Percentiles rank a stretch among this genome's conserved stretches.
phyloP scores from a whole-genome alignment of 129 eudicot species.

The Arctium lappa region DNA sequence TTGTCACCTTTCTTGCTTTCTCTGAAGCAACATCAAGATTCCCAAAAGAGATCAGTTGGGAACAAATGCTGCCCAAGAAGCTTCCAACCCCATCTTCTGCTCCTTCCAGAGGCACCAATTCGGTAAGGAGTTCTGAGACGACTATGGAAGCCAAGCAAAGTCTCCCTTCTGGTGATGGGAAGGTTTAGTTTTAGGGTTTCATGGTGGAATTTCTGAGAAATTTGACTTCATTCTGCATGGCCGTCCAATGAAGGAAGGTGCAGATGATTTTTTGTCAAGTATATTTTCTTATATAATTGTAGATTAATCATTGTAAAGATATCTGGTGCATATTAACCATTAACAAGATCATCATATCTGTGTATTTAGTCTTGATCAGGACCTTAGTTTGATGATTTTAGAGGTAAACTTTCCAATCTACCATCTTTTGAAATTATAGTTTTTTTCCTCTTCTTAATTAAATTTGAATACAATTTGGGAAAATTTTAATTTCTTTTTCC shows the following conservation, averaged over 20 bases:
- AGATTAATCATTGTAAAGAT: constrained; percentile 27
- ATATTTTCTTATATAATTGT: constrained; percentile 14
- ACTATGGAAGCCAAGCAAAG: constrained; percentile 17
- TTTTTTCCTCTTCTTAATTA: not conserved
- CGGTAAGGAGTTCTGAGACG: constrained; percentile 35
- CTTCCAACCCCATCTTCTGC: constrained; percentile 69
- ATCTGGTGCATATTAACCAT: constrained; percentile 26
- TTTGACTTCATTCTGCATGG: constrained; percentile 23
- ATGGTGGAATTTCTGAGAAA: constrained; percentile 3
- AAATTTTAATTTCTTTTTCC: not conserved
- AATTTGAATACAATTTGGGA: not conserved
- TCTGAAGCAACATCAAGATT: constrained; percentile 65
- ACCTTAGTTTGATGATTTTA: constrained; percentile 18
- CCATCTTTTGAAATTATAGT: constrained; percentile 24
- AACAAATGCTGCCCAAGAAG: constrained; percentile 93
- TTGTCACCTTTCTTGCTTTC: constrained; percentile 46
- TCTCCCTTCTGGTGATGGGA: constrained; percentile 54
- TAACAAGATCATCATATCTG: constrained; percentile 25
- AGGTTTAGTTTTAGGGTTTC: constrained; percentile 41
- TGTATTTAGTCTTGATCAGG: constrained; percentile 30
- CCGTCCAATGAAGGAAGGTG: constrained; percentile 25
- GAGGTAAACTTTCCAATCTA: constrained; percentile 16
- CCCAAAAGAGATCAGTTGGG: constrained; percentile 52
- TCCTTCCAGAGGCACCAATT: constrained; percentile 83
- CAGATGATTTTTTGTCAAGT: constrained; percentile 24